A percentile compares a stretch with the other conserved stretches of the same genome.
These are phyloP conservation scores for Pseudonectria buxi DNA, from an alignment of 2,329 filamentous ascomycete genomes.

Conservation along the genomic window DNA sequence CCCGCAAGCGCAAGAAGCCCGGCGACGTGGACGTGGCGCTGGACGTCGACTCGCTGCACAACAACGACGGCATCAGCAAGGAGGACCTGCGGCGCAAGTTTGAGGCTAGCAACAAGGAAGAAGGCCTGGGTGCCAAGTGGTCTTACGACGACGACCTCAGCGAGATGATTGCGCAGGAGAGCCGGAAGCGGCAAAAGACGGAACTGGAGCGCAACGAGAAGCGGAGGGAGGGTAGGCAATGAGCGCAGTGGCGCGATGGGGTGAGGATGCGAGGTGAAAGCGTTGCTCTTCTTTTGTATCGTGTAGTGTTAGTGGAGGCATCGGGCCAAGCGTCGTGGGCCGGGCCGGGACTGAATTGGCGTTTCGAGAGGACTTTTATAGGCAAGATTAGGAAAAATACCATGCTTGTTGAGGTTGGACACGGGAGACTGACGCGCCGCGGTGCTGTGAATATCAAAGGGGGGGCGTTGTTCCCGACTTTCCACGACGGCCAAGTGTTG, in stretches of 20 bases:
- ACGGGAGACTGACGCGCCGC: conserved; percentile 1
- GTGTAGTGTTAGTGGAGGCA: conserved; percentile 3
- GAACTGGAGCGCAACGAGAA: conserved; percentile 72
- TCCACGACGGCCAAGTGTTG: no score
- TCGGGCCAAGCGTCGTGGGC: conserved; percentile 5
- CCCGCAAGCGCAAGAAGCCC: conserved; percentile 85
- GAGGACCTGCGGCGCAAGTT: conserved; percentile 77
- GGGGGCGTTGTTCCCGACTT: background rate
- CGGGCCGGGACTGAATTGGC: conserved; percentile 14
- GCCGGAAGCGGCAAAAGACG: conserved; percentile 80
- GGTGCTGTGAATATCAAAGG: conserved; percentile 19
- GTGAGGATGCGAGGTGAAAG: background rate
- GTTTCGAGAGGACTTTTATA: conserved; percentile 14
- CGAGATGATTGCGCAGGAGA: conserved; percentile 94
- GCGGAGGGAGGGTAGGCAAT: conserved; percentile 50
- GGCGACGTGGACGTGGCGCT: conserved; percentile 92
- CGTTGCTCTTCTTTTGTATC: background rate
- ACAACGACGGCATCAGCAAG: conserved; percentile 72
- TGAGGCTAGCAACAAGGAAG: conserved; percentile 62
- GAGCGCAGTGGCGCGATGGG: conserved; percentile 25
- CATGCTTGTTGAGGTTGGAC: conserved; percentile 13
- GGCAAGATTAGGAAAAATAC: conserved; percentile 17
- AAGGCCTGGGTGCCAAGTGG: conserved; percentile 62
- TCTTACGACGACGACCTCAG: conserved; percentile 80
- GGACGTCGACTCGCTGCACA: conserved; percentile 72